Evolutionary conservation across 345 rosid genomes (phyloP).

Genomic region (Limnanthes douglasii): DNA sequence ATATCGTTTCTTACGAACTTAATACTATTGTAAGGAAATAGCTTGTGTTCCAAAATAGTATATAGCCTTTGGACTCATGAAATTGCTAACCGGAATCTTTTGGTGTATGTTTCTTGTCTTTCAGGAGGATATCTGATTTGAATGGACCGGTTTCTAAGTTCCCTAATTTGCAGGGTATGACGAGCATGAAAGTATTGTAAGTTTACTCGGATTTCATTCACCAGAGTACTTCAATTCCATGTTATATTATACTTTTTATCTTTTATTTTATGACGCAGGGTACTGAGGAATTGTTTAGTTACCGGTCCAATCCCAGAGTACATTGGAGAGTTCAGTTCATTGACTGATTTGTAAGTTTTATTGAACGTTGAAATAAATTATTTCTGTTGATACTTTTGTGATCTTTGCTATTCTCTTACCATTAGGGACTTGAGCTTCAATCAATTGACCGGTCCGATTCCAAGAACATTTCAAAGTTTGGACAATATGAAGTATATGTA

Average conservation of each 20-base stretch:
- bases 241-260: conserved; percentile 1
- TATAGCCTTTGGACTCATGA: too few relatives aligned
- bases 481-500: conserved; percentile 18
- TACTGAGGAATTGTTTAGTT: conserved; percentile 47
- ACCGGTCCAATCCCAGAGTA: conserved; percentile 28
- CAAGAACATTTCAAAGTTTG: conserved; percentile 14
- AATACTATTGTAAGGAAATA: conserved; percentile 37
- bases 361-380: too few relatives aligned
- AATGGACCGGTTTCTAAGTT: conserved; percentile 28
- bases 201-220: conserved; percentile 17
- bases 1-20: conserved; percentile 38
- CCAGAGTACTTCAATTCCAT: neutral
- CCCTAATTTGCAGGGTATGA: conserved; percentile 29
- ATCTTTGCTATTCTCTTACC: neutral
- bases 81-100: too few relatives aligned
- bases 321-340: conserved; percentile 17
- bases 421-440: conserved; percentile 81
- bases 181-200: conserved; percentile 22
- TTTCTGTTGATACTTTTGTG: too few relatives aligned
- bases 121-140: conserved; percentile 65
- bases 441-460: conserved; percentile 39
- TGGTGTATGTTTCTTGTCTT: neutral
- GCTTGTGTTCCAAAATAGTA: too few relatives aligned
- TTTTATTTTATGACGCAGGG: conserved; percentile 27
- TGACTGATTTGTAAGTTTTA: conserved; percentile 40